Conservation (phyloP, 1,139 yeast species). For the Lodderomyces elongisporus region DNA sequence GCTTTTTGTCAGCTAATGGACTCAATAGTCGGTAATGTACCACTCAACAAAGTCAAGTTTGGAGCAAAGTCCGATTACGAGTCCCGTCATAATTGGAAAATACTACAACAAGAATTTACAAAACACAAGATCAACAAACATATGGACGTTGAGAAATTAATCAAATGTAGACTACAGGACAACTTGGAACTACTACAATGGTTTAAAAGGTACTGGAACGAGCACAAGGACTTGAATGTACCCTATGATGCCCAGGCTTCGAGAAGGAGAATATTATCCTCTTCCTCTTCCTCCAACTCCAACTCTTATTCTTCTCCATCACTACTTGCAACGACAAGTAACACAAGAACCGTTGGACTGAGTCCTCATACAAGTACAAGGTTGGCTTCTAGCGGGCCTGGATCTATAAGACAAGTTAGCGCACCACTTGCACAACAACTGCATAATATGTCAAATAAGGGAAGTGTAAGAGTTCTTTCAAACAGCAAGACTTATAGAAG, state of each 20-base stretch:
- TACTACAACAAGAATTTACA: slow-evolving; percentile 73
- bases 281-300: no score
- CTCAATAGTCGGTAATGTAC: slow-evolving; percentile 74
- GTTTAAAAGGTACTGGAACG: slow-evolving; percentile 81
- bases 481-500: not conserved
- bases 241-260: slow-evolving; percentile 63
- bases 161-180: slow-evolving; percentile 89
- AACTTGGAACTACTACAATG: slow-evolving; percentile 92
- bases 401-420: not conserved
- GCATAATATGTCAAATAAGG: not conserved
- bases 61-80: slow-evolving; percentile 68
- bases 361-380: slow-evolving; percentile 4
- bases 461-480: not conserved
- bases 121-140: slow-evolving; percentile 67
- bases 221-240: slow-evolving; percentile 55
- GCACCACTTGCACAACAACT: not conserved
- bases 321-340: slow-evolving; percentile 2
- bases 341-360: not conserved
- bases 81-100: slow-evolving; percentile 72
- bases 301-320: no score
- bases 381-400: slow-evolving; percentile 1
- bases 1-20: slow-evolving; percentile 91
- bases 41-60: slow-evolving; percentile 71
- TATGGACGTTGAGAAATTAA: slow-evolving; percentile 74
- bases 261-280: slow-evolving; percentile 12